Evolutionary conservation across 148 eudicot species (phyloP).

Genomic region (Vaccinium vitisidaea): DNA sequence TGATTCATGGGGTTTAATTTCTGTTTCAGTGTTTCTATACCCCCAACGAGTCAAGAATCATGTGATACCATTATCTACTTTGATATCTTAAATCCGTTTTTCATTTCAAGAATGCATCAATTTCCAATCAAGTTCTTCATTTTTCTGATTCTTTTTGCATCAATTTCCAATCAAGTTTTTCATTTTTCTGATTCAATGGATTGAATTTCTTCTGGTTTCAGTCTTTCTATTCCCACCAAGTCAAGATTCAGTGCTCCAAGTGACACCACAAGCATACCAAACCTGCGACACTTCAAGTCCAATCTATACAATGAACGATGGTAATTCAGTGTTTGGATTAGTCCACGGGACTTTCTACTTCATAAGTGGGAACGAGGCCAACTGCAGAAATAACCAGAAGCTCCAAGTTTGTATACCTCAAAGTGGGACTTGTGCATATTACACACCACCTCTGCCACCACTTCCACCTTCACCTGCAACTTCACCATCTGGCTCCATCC

Average conservation of each 20-base stretch:
- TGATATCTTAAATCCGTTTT: neutral
- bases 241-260: conserved; percentile 83
- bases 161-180: neutral
- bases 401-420: conserved; percentile 64
- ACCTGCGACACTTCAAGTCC: conserved; percentile 73
- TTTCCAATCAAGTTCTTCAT: no score
- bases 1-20: neutral
- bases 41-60: neutral
- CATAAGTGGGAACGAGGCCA: conserved; percentile 68
- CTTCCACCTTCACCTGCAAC: conserved; percentile 32
- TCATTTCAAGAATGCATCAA: neutral
- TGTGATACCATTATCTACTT: neutral
- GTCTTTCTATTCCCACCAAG: conserved; percentile 97
- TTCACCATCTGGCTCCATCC: conserved; percentile 35
- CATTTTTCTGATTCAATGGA: neutral
- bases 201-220: conserved; percentile 27
- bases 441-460: neutral
- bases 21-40: neutral
- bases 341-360: conserved; percentile 69
- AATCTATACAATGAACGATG: conserved; percentile 72
- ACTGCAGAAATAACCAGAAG: conserved; percentile 69
- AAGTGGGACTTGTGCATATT: conserved; percentile 39
- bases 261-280: conserved; percentile 51
- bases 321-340: conserved; percentile 77
- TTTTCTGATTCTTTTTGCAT: neutral